Base-by-base conservation (phyloP, 441 rosid genomes). In the Arabidopsis lyrata region DNA sequence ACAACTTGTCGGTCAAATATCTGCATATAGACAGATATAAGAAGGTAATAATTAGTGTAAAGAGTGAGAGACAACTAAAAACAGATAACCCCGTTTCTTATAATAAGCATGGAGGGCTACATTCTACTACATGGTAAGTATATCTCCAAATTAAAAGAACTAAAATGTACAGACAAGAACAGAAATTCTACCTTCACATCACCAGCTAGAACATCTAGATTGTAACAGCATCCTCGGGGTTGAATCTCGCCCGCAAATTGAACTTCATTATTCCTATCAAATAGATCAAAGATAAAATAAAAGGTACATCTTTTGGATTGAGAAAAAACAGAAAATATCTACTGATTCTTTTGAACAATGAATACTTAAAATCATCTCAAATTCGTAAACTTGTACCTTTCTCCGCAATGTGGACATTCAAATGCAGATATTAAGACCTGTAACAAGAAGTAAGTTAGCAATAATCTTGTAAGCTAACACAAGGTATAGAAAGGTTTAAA, bases 241-340 rank as follows among this genome's bases (percentile, higher is more conserved):
- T 91, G 97, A 73, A 93, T 86, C 84, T 91, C 96, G 14, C 98
- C 98, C 1, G 96, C 99, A 82, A 92, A 95, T 83, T 95, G 98
- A 77, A 92, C 96, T 82, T 95, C 96, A 83, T 92, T 92, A 76
- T 95, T 95, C 89, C 99, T 90, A 67, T 18, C 15, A 65, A 34
- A 55, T 55, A 70, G 65, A 31, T 31, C 56, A 29, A 5, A 13
- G 35, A 8, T 16, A n/a, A 32, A 39, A n/a, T 27, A 20, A 36
- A 12, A 34, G 18, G 45, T n/a, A 45, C 5, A n/a, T 45, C 41
- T 75, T 35, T 14, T 27, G 11, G 14, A 45, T 0, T 15, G 63
- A 71, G 56, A 36, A 73, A 73, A 41, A 65, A 42, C 14, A 15
- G 22, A 12, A 13, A 8, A 34, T 31, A 10, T 5, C 1, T 55